Evolutionary conservation across 2,329 filamentous ascomycete species (phyloP), one percentile per base, ranked within the genome.

Genomic region (Grosmannia huntii): DNA sequence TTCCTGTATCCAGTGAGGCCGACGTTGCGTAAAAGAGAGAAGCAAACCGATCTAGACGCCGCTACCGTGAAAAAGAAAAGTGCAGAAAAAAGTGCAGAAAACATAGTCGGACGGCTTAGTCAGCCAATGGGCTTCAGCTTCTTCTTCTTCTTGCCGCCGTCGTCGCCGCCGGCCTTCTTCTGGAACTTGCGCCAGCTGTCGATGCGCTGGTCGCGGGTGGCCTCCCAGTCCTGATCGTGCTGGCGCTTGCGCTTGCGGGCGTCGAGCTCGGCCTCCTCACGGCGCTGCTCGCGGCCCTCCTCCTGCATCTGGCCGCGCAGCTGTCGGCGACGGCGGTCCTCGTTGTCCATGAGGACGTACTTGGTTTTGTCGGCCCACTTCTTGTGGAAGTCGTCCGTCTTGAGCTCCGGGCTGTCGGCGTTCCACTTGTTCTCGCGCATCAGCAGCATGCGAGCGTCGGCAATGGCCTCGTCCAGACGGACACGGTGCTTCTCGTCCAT

Each of bases 381-480:
- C 65, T 80, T 81, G 64, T 85, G 85, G 69, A 97, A 97, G 53
- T 88, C 84, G 16, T 86, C 83, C 38, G 89, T 90, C 72, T 90
- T 86, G 63, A 92, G 80, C 74, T 97, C 94, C 57, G 87, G 84
- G 64, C 85, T 89, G 73, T 99, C 90, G 55, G 89, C 83, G 0
- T 86, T 96, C 79, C 92, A 92, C 71, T 96, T 96, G 72, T 90
- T 86, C 71, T 97, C 91, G 64, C 94, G 87, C 68, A 99, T 94
- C 59, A 97, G 78, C 49, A 99, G 82, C 82, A 94, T 92, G 67
- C 94, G 90, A 54, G 94, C 94, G 71, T 99, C 94, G 44, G 92
- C 88, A 65, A 97, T 97, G 65, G 89, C 88, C 73, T 97, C 94
- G 75, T 99, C 94, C 1, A 99, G 84, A 41, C 83, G 81, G 62